Base-by-base conservation (phyloP, 805 yeast species). In the Brettanomyces custersianus region DNA sequence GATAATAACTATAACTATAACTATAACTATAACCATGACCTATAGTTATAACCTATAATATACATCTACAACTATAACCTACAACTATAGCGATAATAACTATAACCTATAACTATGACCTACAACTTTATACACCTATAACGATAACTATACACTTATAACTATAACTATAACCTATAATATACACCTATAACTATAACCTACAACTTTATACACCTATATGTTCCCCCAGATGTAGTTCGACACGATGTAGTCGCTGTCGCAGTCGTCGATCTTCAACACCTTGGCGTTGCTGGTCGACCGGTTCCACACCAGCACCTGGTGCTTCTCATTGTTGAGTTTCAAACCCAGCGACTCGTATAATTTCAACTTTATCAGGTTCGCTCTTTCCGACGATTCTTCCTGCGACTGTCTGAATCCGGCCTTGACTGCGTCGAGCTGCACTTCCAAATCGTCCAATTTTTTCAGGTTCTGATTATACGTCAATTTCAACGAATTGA, bases 221-320 rank as follows among this genome's bases (percentile, higher is more conserved):
- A 74, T 45, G 36, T 71, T 68, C 41, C 82, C 92, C 95, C 95
- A 84, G 22, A 84, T 71, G 51, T 73, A 80, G 49, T 84, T 83
- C 11, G 85, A 70, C 21, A 81, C 70, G 54, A 81, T 83, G 48
- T 68, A 79, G 40, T 77, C 78, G 47, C 81, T 74, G 42, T 77
- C 73, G 40, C 73, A 69, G 31, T 50, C 55, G 19, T 65, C 69
- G 22, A 76, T 66, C 20, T 72, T 68, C 35, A 80, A 55, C 7
- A 72, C 60, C 45, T 70, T 72, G 1, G 75, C 57, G 20, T 62
- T 52, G 33, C 70, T 70, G 20, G 56, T 57, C n/a, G 54, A 54
- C 37, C 66, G 67, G 48, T 72, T 74, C 40, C 68, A 60, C 4
- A 78, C 68, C 27, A 77, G 49, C 2, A 75, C 57, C 40, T 65